Percentiles rank a stretch among this genome's conserved stretches.
Evolutionary conservation across 345 rosid species (phyloP).

Genomic region (Brassica juncea): DNA sequence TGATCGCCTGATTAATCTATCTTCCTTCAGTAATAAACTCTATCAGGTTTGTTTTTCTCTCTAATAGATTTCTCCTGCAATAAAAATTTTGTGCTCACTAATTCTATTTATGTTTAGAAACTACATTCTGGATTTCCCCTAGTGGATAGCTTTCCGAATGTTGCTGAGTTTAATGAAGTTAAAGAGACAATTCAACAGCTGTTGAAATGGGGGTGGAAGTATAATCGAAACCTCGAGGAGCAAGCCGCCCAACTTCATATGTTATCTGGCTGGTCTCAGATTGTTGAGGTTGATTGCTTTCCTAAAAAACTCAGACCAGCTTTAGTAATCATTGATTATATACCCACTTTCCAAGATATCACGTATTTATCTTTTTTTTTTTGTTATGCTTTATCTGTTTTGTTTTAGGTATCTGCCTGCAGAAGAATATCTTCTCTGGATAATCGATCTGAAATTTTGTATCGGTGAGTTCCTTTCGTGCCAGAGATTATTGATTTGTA

Average conservation of each 20-base stretch:
- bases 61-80: constrained; percentile 16
- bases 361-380: not conserved
- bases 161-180: constrained; percentile 75
- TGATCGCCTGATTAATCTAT: constrained; percentile 84
- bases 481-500: constrained; percentile 9
- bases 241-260: constrained; percentile 98
- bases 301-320: constrained; percentile 4
- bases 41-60: constrained; percentile 69
- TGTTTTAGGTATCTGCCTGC: constrained; percentile 69
- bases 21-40: constrained; percentile 74
- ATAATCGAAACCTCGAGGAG: constrained; percentile 93
- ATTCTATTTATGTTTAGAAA: constrained; percentile 49
- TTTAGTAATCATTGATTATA: constrained; percentile 8
- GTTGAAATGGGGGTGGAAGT: constrained; percentile 96
- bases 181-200: constrained; percentile 77
- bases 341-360: not conserved
- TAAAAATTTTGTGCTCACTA: constrained; percentile 30
- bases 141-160: constrained; percentile 60
- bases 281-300: constrained; percentile 69
- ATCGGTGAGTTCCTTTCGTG: constrained; percentile 57
- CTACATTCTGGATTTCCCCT: constrained; percentile 65
- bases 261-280: constrained; percentile 95
- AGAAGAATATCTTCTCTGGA: constrained; percentile 73
- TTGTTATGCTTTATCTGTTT: constrained; percentile 21
- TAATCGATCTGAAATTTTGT: constrained; percentile 74